These are phyloP conservation scores for Sugiyamaella chiloensis DNA, from an alignment of 805 yeast species.

Conservation along the genomic window DNA sequence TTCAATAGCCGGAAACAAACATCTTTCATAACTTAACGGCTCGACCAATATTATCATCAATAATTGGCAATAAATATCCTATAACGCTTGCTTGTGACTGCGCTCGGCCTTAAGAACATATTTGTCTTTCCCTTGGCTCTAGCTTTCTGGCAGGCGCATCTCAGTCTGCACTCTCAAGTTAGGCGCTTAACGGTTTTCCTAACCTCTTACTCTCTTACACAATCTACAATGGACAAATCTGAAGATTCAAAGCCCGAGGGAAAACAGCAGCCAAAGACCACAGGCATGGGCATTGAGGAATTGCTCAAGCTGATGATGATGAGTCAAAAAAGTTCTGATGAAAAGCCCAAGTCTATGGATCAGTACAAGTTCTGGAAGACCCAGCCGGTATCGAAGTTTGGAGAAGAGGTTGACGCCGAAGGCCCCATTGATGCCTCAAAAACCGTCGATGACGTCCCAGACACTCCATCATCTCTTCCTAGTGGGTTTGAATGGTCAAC, in stretches of 20 bases:
- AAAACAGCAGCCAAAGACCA: constrained; percentile 18
- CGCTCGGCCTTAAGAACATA: no score
- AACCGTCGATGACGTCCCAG: constrained; percentile 69
- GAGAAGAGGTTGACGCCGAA: constrained; percentile 61
- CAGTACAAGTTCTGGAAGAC: constrained; percentile 97
- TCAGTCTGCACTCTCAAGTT: no score
- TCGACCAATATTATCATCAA: no score
- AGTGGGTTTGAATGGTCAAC: constrained; percentile 87
- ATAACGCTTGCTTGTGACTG: no score
- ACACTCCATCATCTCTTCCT: constrained; percentile 65
- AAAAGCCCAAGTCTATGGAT: constrained; percentile 52
- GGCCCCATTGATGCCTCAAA: constrained; percentile 76
- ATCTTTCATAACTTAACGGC: no score
- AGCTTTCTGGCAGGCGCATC: no score
- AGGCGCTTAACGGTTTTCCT: no score
- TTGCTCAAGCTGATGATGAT: constrained; percentile 17
- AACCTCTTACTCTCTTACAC: neutral
- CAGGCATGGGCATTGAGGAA: constrained; percentile 26
- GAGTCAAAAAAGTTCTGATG: constrained; percentile 11
- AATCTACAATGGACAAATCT: neutral
- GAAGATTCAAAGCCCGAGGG: neutral
- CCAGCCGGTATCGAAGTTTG: constrained; percentile 85
- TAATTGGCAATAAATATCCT: no score
- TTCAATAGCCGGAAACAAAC: no score
- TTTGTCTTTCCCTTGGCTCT: no score